These are phyloP conservation scores for Psilocybe cyanescens DNA, from an alignment of 768 basidiomycete genomes.

Conservation along the genomic window DNA sequence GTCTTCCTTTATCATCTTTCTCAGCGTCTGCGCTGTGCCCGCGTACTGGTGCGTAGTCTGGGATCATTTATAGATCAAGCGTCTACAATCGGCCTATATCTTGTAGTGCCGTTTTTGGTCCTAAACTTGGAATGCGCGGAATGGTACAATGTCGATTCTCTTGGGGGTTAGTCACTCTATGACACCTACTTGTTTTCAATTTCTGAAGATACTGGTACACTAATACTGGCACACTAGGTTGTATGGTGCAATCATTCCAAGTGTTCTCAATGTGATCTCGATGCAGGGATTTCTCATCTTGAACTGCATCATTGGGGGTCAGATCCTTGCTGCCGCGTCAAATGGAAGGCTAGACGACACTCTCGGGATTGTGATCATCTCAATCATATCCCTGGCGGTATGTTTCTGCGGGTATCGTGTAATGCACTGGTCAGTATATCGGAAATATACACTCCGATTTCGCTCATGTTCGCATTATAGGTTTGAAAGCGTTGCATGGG, in stretches of 20 bases:
- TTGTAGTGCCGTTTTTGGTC: conserved; percentile 67
- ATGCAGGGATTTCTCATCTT: conserved; percentile 69
- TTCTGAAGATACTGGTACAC: neutral
- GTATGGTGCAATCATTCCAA: conserved; percentile 56
- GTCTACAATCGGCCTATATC: neutral
- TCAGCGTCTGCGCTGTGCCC: conserved; percentile 51
- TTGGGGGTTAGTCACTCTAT: conserved; percentile 29
- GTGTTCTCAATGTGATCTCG: conserved; percentile 60
- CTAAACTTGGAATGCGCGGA: conserved; percentile 75
- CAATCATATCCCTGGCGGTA: conserved; percentile 40
- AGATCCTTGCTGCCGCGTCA: conserved; percentile 62
- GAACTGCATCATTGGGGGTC: conserved; percentile 71
- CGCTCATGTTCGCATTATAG: conserved; percentile 16
- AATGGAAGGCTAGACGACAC: conserved; percentile 35
- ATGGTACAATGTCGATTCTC: conserved; percentile 65
- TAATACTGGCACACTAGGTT: conserved; percentile 39
- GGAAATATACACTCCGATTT: neutral
- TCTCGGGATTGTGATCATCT: conserved; percentile 43
- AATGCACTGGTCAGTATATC: conserved; percentile 54
- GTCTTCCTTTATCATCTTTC: neutral
- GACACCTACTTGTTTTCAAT: neutral
- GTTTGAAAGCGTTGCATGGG: conserved; percentile 67
- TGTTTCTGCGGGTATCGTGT: conserved; percentile 63
- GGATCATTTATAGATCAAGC: neutral
- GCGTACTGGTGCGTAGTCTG: conserved; percentile 56